Percentiles rank a stretch among this genome's conserved stretches.
Evolutionary conservation across 805 yeast genomes (phyloP).

Genomic region (Candida rishiriensis): DNA sequence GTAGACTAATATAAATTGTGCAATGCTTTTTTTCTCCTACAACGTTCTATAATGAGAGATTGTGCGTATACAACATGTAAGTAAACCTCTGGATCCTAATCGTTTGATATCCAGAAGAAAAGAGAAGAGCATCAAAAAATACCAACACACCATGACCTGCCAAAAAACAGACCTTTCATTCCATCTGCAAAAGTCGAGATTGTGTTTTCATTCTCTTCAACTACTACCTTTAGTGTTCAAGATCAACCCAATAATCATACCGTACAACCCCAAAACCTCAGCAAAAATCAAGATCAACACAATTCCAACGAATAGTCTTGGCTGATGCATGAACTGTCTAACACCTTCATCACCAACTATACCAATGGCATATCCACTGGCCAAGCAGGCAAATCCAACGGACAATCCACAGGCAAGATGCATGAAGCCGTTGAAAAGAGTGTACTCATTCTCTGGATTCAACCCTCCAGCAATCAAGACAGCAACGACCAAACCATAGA

Average conservation of each 20-base stretch:
- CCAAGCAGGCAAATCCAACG: conserved; percentile 94
- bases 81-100: background rate
- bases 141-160: too few relatives aligned
- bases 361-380: conserved; percentile 98
- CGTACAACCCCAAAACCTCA: conserved; percentile 93
- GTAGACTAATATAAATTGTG: too few relatives aligned
- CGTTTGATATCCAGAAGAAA: too few relatives aligned
- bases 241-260: conserved; percentile 92
- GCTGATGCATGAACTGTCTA: conserved; percentile 96
- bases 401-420: conserved; percentile 94
- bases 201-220: conserved; percentile 17
- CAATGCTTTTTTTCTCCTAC: too few relatives aligned
- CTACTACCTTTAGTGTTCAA: conserved; percentile 85
- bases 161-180: too few relatives aligned
- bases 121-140: too few relatives aligned
- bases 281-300: conserved; percentile 96
- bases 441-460: conserved; percentile 72
- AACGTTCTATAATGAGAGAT: background rate
- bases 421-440: conserved; percentile 95
- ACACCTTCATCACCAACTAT: conserved; percentile 99
- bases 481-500: conserved; percentile 94
- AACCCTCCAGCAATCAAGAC: conserved; percentile 91
- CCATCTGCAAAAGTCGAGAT: too few relatives aligned
- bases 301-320: conserved; percentile 96
- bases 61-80: background rate